These are phyloP conservation scores for Eucalyptus pauciflora DNA, from an alignment of 345 rosid species.

Conservation along the genomic window DNA sequence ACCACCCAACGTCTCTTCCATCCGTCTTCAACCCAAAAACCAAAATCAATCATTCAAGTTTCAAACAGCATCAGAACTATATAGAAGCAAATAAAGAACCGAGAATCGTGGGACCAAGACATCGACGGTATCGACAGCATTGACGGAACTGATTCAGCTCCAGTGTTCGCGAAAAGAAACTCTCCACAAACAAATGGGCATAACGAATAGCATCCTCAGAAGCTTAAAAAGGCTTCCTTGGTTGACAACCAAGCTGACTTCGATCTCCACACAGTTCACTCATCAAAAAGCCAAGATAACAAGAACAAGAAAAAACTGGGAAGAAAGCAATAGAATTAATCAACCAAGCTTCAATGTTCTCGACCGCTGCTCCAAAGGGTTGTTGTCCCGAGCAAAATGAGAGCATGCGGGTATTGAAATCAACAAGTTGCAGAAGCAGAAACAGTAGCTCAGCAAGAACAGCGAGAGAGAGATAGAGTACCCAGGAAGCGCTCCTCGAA, in stretches of 20 bases:
- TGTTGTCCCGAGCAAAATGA: background rate
- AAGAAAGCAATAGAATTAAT: background rate
- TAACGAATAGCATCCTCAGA: background rate
- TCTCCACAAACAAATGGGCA: background rate
- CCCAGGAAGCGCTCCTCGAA: conserved; percentile 37
- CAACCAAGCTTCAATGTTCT: background rate
- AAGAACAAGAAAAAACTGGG: background rate
- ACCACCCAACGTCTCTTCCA: conserved; percentile 90
- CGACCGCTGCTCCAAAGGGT: background rate
- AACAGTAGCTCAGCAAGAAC: background rate
- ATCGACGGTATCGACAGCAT: background rate
- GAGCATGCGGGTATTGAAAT: background rate
- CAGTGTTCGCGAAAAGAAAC: background rate
- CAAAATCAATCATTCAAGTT: background rate
- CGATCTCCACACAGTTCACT: background rate
- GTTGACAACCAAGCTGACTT: background rate
- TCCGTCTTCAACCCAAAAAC: conserved; percentile 35
- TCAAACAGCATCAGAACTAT: background rate
- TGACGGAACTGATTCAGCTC: background rate
- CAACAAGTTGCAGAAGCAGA: background rate
- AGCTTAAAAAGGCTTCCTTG: background rate
- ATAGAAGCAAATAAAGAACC: background rate
- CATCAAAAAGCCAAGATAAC: background rate
- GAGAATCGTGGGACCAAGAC: background rate
- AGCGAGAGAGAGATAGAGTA: background rate